Conservation (phyloP, 169 alveolate genomes). For the Blepharisma undulans region DNA sequence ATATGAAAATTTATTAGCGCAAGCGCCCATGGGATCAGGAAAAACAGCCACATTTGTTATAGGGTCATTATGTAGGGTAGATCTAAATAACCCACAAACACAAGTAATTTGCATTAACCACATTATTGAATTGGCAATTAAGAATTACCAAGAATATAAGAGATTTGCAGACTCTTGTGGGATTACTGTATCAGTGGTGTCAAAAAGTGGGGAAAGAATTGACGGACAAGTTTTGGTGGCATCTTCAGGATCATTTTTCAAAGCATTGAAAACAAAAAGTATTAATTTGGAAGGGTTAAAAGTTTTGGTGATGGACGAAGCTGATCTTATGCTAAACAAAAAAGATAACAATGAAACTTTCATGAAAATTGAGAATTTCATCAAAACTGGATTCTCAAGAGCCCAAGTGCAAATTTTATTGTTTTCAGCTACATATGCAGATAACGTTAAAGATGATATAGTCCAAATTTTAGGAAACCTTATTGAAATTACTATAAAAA, state of each 20-base stretch:
- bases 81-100: slow-evolving; percentile 42
- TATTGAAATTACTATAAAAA: not conserved
- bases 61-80: slow-evolving; percentile 72
- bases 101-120: slow-evolving; percentile 69
- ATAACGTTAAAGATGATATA: slow-evolving; percentile 90
- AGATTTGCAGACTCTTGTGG: slow-evolving; percentile 48
- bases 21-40: slow-evolving; percentile 98
- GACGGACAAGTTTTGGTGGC: slow-evolving; percentile 60
- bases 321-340: slow-evolving; percentile 59
- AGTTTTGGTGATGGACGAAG: slow-evolving; percentile 76
- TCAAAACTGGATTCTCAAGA: slow-evolving; percentile 50
- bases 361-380: not conserved
- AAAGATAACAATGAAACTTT: not conserved
- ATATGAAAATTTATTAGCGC: slow-evolving; percentile 86
- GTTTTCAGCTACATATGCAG: slow-evolving; percentile 99
- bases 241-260: slow-evolving; percentile 49
- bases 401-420: slow-evolving; percentile 87
- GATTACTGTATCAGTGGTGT: slow-evolving; percentile 37
- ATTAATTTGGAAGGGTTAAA: slow-evolving; percentile 44
- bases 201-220: slow-evolving; percentile 15
- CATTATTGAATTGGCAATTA: slow-evolving; percentile 75
- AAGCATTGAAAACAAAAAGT: slow-evolving; percentile 18
- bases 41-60: slow-evolving; percentile 97
- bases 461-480: not conserved
- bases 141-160: slow-evolving; percentile 47